Conservation (phyloP, 805 yeast genomes). For the Groenewaldozyma salmanticensis region DNA sequence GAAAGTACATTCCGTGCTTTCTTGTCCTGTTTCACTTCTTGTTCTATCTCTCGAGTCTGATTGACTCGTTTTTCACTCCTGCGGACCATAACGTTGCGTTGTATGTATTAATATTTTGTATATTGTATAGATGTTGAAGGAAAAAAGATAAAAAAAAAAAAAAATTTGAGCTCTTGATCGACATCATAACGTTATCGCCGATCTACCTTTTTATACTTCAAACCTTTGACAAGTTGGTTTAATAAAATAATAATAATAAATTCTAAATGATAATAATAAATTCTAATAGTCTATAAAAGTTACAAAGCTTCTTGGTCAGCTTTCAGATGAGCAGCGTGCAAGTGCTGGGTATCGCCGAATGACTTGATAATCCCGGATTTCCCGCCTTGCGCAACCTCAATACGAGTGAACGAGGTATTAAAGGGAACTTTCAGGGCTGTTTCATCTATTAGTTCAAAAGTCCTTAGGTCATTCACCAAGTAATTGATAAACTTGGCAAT, state of each 20-base stretch:
- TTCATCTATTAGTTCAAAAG: slow-evolving; percentile 32
- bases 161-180: background rate
- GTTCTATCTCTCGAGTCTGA: slow-evolving; percentile 25
- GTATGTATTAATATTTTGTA: background rate
- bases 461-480: slow-evolving; percentile 32
- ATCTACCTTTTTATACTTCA: background rate
- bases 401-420: slow-evolving; percentile 63
- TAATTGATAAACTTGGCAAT: slow-evolving; percentile 51
- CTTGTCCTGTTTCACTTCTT: slow-evolving; percentile 22
- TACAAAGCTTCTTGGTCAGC: slow-evolving; percentile 15
- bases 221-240: too few species aligned
- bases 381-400: slow-evolving; percentile 41
- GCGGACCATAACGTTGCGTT: slow-evolving; percentile 9
- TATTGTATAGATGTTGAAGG: too few species aligned
- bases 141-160: background rate
- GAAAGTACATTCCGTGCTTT: slow-evolving; percentile 18
- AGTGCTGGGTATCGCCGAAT: slow-evolving; percentile 62
- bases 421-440: slow-evolving; percentile 49
- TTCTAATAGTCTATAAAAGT: background rate
- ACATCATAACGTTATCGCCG: background rate
- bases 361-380: slow-evolving; percentile 36
- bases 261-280: background rate
- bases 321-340: slow-evolving; percentile 35
- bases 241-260: too few species aligned
- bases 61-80: slow-evolving; percentile 8